Conservation (phyloP, 2,329 filamentous ascomycete species). For the Venturia effusa region DNA sequence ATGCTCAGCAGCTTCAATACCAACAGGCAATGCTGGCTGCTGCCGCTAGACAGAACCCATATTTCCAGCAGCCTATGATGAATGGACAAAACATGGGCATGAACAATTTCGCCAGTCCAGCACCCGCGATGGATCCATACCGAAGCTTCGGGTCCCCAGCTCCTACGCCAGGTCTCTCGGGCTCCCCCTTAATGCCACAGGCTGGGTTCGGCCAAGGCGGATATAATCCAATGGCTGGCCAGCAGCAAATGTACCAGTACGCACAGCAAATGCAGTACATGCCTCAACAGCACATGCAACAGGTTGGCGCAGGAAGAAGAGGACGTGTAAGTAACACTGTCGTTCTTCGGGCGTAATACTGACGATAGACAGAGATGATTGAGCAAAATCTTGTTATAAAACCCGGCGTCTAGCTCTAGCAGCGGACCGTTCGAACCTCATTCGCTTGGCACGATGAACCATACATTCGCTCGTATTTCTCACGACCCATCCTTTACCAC, state of each 20-base stretch:
- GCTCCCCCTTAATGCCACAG: conserved; percentile 9
- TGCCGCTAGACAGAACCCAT: conserved; percentile 4
- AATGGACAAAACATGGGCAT: conserved; percentile 7
- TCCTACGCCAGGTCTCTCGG: background rate
- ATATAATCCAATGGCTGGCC: conserved; percentile 10
- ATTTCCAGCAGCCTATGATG: conserved; percentile 7
- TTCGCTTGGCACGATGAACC: background rate
- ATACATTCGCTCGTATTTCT: background rate
- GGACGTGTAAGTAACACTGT: conserved; percentile 8
- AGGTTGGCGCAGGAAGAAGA: conserved; percentile 9
- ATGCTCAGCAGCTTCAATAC: conserved; percentile 12
- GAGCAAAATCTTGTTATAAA: background rate
- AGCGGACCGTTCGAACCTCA: background rate
- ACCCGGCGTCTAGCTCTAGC: background rate
- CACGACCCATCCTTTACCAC: background rate
- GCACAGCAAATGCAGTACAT: conserved; percentile 9
- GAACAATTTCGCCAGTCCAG: conserved; percentile 6
- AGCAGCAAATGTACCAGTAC: conserved; percentile 10
- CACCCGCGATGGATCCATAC: conserved; percentile 9
- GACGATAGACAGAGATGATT: background rate
- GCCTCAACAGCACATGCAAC: conserved; percentile 10
- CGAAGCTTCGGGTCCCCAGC: background rate
- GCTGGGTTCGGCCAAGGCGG: conserved; percentile 9
- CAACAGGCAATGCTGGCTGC: conserved; percentile 10
- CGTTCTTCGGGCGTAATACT: background rate